Percentiles rank a stretch among this genome's conserved stretches.
phyloP scores from a whole-genome alignment of 2,329 filamentous ascomycete species.

The Xylaria sp. region DNA sequence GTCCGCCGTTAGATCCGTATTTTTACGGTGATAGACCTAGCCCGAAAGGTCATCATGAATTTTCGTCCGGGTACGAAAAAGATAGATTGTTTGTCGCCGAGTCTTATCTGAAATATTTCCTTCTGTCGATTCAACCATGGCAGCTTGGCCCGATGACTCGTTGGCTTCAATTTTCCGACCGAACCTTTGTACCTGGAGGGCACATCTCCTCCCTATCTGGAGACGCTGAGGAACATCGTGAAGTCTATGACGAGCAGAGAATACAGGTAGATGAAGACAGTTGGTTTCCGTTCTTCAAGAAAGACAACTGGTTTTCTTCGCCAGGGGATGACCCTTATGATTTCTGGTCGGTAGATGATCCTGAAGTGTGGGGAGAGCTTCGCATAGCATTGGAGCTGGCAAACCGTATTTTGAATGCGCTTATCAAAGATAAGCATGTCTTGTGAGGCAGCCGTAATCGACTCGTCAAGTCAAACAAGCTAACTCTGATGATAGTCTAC shows the following conservation, averaged over 20 bases:
- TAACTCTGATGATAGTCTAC: constrained; percentile 21
- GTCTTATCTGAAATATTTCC: background rate
- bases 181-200: constrained; percentile 17
- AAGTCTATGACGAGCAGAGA: constrained; percentile 5
- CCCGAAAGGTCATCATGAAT: background rate
- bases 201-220: background rate
- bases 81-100: constrained; percentile 26
- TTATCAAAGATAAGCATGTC: constrained; percentile 26
- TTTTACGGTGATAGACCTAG: constrained; percentile 8
- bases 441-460: constrained; percentile 32
- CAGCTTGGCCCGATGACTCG: constrained; percentile 19
- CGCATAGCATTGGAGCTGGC: constrained; percentile 27
- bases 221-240: background rate
- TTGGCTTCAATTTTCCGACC: constrained; percentile 1
- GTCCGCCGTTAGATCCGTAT: constrained; percentile 21
- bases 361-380: constrained; percentile 21
- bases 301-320: constrained; percentile 20
- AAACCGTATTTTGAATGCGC: constrained; percentile 26
- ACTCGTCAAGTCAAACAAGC: background rate
- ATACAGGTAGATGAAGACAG: constrained; percentile 25
- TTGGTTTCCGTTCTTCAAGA: constrained; percentile 31
- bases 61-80: background rate
- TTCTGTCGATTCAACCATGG: background rate
- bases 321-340: background rate
- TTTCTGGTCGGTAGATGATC: constrained; percentile 28